Base-by-base conservation (phyloP, 2,329 filamentous ascomycete genomes). In the Diaporthe sp. region DNA sequence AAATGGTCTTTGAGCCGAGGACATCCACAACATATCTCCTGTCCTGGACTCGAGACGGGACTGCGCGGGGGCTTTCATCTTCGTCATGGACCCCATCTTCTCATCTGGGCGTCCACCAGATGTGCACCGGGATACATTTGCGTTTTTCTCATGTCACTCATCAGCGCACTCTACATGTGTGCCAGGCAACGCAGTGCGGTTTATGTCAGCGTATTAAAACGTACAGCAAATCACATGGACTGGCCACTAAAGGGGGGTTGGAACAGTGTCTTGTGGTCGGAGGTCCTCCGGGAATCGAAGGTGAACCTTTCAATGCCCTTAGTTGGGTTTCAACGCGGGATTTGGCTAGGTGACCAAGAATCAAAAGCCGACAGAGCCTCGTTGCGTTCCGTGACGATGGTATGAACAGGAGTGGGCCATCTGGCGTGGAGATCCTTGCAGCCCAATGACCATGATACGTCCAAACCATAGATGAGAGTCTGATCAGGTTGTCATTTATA, bases 191-290 rank as follows among this genome's bases (percentile, higher is more conserved):
- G 84, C 84, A 3, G 80, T 88, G 2, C 75, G 82, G n/a, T 77
- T 78, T 6, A 39, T 89, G 3, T 80, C 84, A 57, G 78, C 77
- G 9, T 81, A 82, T 3, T 85, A 85, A 5, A 86, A 86, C 3
- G 81, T 80, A 3, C 85, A 58, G 79, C 81, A 19, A 19, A 46
- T n/a, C 34, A 25, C n/a, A 12, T 65, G 4, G 46, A 34, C 2
- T 46, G 83, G 7, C 85, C 86, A 77, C 79, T 86, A 46, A 79
- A 80, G 46, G 78, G 79, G 22, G 78, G 85, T 7, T 78, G 82
- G 79, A 82, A 3, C 82, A 90, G 17, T 87, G 90, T 77, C 88
- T 89, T 2, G 85, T 88, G 13, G 89, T 87, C 44, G 51, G 79
- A 85, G 55, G 81, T 91, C 13, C 88, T 89, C 72, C 79, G 82